These are phyloP conservation scores for Schizochytrium sp. DNA, from an alignment of 108 stramenopile species.

Conservation along the genomic window DNA sequence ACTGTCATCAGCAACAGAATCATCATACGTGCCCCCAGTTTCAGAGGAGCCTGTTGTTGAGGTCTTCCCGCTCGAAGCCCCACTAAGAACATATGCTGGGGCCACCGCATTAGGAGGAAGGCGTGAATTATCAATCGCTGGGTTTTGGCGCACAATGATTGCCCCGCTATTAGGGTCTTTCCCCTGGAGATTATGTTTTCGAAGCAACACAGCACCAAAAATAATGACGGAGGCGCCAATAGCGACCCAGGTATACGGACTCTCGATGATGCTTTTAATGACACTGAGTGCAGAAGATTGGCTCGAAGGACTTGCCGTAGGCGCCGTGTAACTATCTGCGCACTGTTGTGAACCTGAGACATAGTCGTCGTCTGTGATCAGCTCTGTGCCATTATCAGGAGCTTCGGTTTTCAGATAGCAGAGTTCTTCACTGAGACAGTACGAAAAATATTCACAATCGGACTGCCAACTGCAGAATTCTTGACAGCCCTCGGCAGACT, in stretches of 20 bases:
- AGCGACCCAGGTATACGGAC: not conserved
- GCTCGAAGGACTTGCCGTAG: not conserved
- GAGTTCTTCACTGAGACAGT: not conserved
- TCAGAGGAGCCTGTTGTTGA: too few relatives aligned
- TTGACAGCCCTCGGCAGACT: slow-evolving; percentile 25
- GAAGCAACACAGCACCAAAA: not conserved
- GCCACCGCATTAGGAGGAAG: too few relatives aligned
- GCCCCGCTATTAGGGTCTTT: slow-evolving; percentile 13
- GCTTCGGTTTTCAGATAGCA: not conserved
- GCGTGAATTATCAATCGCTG: not conserved
- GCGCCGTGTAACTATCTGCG: not conserved
- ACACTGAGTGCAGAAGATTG: not conserved
- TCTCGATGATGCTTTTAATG: not conserved
- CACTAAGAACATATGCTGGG: too few relatives aligned
- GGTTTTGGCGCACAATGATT: not conserved
- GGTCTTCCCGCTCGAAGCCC: too few relatives aligned
- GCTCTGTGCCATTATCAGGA: not conserved
- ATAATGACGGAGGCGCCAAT: not conserved
- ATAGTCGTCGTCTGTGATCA: not conserved
- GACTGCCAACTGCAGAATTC: not conserved
- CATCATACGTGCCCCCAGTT: not conserved
- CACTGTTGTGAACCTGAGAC: not conserved
- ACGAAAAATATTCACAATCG: not conserved
- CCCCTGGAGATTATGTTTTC: not conserved
- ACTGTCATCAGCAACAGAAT: not conserved